These are phyloP conservation scores for Lodderomyces beijingensis DNA, from an alignment of 1,139 yeast species.

Conservation along the genomic window DNA sequence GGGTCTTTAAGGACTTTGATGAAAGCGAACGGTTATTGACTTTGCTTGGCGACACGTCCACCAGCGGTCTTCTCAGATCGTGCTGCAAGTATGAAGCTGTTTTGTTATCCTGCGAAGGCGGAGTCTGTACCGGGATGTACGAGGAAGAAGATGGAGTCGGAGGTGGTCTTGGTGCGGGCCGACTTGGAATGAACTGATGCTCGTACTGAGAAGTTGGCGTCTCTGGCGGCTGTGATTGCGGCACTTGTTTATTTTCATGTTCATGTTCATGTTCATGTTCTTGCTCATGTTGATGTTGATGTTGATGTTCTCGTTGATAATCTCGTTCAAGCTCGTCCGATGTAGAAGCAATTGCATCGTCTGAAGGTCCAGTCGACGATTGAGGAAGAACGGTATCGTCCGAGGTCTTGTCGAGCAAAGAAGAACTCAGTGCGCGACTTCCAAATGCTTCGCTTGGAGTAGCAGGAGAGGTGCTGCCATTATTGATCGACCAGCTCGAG, in stretches of 20 bases:
- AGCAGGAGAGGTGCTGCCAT: slow-evolving; percentile 24
- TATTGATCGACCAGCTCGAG: slow-evolving; percentile 13
- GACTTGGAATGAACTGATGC: slow-evolving; percentile 54
- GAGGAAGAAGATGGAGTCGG: slow-evolving; percentile 12
- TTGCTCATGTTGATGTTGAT: slow-evolving; percentile 5
- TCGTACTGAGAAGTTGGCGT: slow-evolving; percentile 26
- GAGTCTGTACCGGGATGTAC: too few relatives aligned
- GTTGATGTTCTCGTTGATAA: slow-evolving; percentile 9
- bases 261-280: neutral
- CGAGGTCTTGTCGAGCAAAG: slow-evolving; percentile 4
- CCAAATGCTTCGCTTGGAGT: slow-evolving; percentile 19
- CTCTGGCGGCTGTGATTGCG: slow-evolving; percentile 13
- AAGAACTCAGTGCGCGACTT: slow-evolving; percentile 15
- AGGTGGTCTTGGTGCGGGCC: slow-evolving; percentile 66
- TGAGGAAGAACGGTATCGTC: too few relatives aligned
- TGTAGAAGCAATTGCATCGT: neutral
- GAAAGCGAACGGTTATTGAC: slow-evolving; percentile 31
- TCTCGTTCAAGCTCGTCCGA: slow-evolving; percentile 4
- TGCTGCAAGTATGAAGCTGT: slow-evolving; percentile 1
- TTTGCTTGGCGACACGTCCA: slow-evolving; percentile 11
- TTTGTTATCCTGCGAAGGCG: slow-evolving; percentile 3
- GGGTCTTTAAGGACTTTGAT: slow-evolving; percentile 35
- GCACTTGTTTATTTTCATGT: slow-evolving; percentile 6
- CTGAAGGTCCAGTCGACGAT: too few relatives aligned
- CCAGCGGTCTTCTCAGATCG: slow-evolving; percentile 1